phyloP scores from a whole-genome alignment of 306 rosid species.

The Boehmeria nivea region DNA sequence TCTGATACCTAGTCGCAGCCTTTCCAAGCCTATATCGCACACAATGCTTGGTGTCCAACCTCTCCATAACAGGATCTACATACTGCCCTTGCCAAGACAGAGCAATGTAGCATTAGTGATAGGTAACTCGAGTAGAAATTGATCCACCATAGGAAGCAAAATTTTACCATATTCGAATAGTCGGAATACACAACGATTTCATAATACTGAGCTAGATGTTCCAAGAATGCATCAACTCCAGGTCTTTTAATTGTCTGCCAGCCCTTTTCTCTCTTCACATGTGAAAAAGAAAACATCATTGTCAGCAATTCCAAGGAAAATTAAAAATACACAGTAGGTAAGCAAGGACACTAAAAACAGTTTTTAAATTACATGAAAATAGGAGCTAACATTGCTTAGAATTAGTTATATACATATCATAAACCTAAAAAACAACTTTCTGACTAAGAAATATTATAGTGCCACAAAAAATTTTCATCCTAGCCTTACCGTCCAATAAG shows the following conservation, averaged over 20 bases:
- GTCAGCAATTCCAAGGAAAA: constrained; percentile 12
- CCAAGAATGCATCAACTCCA: constrained; percentile 96
- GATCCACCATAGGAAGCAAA: constrained; percentile 16
- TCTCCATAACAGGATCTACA: constrained; percentile 90
- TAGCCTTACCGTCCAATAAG: constrained; percentile 78
- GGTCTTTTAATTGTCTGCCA: constrained; percentile 99
- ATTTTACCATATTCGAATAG: constrained; percentile 73
- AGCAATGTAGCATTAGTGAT: constrained; percentile 15
- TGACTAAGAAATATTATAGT: not conserved
- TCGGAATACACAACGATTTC: constrained; percentile 86
- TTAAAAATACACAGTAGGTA: constrained; percentile 3
- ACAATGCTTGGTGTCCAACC: constrained; percentile 82
- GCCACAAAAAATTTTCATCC: constrained; percentile 4
- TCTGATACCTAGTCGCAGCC: constrained; percentile 87
- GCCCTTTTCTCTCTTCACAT: constrained; percentile 80
- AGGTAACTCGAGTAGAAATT: not conserved
- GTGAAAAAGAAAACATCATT: constrained; percentile 22
- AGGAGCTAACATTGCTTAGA: not conserved
- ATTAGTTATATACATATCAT: too few species aligned
- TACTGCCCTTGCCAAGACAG: constrained; percentile 49
- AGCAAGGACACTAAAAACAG: not conserved
- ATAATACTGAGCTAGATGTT: constrained; percentile 80
- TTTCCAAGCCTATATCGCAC: constrained; percentile 72
- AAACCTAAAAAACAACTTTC: too few species aligned
- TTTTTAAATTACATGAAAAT: not conserved